Evolutionary conservation across 2,329 filamentous ascomycete genomes (phyloP).

Genomic region (Sclerotinia trifoliorum): DNA sequence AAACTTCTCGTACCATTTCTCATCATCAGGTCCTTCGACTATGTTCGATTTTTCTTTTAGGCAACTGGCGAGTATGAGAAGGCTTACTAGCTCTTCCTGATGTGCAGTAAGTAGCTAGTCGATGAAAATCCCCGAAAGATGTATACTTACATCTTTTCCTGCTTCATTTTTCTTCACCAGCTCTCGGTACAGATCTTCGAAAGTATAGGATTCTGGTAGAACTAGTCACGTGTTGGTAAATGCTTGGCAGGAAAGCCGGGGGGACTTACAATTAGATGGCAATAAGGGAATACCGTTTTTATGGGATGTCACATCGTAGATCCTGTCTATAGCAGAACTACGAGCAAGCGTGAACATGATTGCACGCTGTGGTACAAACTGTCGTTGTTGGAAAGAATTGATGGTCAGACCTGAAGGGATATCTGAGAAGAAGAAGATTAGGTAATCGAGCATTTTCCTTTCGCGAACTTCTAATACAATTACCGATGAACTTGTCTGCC

Average conservation of each 20-base stretch:
- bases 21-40: slow-evolving; percentile 22
- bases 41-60: slow-evolving; percentile 25
- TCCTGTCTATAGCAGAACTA: neutral
- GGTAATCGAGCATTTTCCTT: neutral
- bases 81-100: slow-evolving; percentile 32
- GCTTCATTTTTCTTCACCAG: slow-evolving; percentile 9
- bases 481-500: too few relatives aligned
- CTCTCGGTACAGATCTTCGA: slow-evolving; percentile 24
- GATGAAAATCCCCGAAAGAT: rapidly evolving
- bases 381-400: neutral
- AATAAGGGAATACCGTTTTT: neutral
- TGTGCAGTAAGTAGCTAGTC: neutral
- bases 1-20: slow-evolving; percentile 28
- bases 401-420: neutral
- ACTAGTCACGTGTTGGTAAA: slow-evolving; percentile 13
- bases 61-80: slow-evolving; percentile 33
- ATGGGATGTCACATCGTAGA: neutral
- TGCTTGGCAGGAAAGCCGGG: neutral
- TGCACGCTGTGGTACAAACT: neutral
- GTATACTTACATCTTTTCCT: slow-evolving; percentile 20
- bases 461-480: neutral
- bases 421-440: neutral
- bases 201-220: neutral
- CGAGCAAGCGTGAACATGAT: slow-evolving; percentile 22
- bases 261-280: slow-evolving; percentile 9